Base-by-base conservation (phyloP, 306 rosid species). In the Cucurbita maxima region DNA sequence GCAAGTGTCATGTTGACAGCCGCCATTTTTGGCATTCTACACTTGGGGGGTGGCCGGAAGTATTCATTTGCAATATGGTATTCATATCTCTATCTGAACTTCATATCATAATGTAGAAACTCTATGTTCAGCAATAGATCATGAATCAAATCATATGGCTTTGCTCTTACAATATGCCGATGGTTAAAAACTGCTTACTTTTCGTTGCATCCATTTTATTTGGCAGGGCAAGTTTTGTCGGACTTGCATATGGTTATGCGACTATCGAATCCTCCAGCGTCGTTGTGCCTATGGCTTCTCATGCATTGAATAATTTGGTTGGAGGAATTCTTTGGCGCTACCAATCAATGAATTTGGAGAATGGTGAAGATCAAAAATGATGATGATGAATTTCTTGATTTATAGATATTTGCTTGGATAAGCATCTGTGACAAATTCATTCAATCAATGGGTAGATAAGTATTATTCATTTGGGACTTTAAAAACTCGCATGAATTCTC, bases 201-300 rank as follows among this genome's bases (percentile, higher is more conserved):
- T 25, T 25, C 25, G 8, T 43, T 67, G 4, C 40, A 19, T 9
- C 16, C 55, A 18, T 10, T 34, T 14, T 62, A 8, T 30, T 30
- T 69, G 79, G 76, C 88, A 94, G 98, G 98, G 96, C 97, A 82
- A 89, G 92, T 72, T 87, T 90, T 71, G 97, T 90, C 76, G 98
- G 98, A 55, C 81, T 94, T 69, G 85, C 86, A 36, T 94, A 90
- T 82, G 97, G 97, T 60, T 89, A 85, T 77, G 96, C 98, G 16
- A 86, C 97, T 58, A 58, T 94, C 52, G 76, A 78, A 68, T 86
- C 97, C 45, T 90, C 98, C 6, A 94, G 96, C 82, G 6, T 94
- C 37, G 79, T 81, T 0, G 92, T 94, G 71, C 96, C 98, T 45
- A 87, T 91, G 87, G 92, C 86, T 72, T 86, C 96, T 78, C 99